Conservation (phyloP, 2,329 filamentous ascomycete species). For the Seiridium unicorne region DNA sequence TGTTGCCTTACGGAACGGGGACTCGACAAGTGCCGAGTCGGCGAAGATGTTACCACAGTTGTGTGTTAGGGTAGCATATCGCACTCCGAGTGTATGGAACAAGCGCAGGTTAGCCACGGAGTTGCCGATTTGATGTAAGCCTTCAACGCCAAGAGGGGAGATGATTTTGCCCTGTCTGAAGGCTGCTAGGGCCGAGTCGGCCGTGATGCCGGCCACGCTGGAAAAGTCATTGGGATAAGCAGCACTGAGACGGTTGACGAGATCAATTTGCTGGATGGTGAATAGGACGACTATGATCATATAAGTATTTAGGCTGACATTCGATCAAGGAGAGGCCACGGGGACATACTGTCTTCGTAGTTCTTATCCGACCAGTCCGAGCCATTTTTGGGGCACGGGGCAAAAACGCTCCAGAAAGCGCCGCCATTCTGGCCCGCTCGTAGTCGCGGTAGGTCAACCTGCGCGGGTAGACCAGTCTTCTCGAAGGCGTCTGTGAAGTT, state of each 20-base stretch:
- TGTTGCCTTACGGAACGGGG: conserved; percentile 46
- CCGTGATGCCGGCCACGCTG: conserved; percentile 49
- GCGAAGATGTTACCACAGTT: conserved; percentile 92
- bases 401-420: conserved; percentile 90
- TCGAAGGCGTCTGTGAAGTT: conserved; percentile 76
- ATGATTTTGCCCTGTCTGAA: conserved; percentile 66
- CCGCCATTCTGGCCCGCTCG: conserved; percentile 72
- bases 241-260: conserved; percentile 57
- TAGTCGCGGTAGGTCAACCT: conserved; percentile 80
- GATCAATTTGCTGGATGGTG: conserved; percentile 64
- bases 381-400: conserved; percentile 71
- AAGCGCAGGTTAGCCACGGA: conserved; percentile 71
- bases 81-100: conserved; percentile 76
- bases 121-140: conserved; percentile 92
- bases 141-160: conserved; percentile 79
- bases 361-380: conserved; percentile 72
- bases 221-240: conserved; percentile 59
- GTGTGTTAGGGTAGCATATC: conserved; percentile 87
- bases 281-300: conserved; percentile 57
- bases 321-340: background rate
- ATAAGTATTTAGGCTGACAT: conserved; percentile 44
- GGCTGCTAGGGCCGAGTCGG: conserved; percentile 58
- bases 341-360: conserved; percentile 44
- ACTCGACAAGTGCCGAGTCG: conserved; percentile 71
- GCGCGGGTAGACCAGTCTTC: conserved; percentile 62